Conservation (phyloP, 176 grass and related monocot species). For the Musa troglodytarum region DNA sequence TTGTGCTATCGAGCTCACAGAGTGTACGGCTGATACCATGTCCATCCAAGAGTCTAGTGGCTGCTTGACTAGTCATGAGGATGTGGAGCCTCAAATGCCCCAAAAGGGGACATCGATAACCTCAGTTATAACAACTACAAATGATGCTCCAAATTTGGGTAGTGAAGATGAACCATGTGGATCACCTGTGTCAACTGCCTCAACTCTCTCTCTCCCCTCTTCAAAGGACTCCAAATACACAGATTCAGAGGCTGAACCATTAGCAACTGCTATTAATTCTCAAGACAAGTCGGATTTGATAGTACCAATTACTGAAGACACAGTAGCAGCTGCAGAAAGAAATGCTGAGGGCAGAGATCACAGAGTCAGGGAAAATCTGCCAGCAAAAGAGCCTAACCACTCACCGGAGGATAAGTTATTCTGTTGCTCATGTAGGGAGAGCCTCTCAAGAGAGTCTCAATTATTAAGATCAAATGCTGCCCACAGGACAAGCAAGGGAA, state of each 20-base stretch:
- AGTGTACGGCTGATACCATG: neutral
- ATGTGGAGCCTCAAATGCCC: neutral
- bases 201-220: conserved; percentile 43
- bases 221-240: conserved; percentile 36
- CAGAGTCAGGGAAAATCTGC: conserved; percentile 13
- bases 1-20: too few species aligned
- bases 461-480: conserved; percentile 17
- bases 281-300: conserved; percentile 2
- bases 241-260: conserved; percentile 13
- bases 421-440: conserved; percentile 62
- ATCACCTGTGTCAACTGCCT: conserved; percentile 54
- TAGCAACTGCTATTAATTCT: neutral
- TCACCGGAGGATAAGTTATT: conserved; percentile 35
- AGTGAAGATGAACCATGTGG: conserved; percentile 30
- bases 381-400: conserved; percentile 26
- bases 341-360: conserved; percentile 25
- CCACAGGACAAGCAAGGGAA: conserved; percentile 33
- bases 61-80: conserved; percentile 8
- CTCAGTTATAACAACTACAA: conserved; percentile 45
- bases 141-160: conserved; percentile 39
- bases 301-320: conserved; percentile 26
- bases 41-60: neutral
- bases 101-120: conserved; percentile 4
- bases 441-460: conserved; percentile 44
- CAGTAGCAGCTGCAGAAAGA: conserved; percentile 27